Conservation (phyloP, 176 grass and related monocot genomes). For the Aegilops bicornis region DNA sequence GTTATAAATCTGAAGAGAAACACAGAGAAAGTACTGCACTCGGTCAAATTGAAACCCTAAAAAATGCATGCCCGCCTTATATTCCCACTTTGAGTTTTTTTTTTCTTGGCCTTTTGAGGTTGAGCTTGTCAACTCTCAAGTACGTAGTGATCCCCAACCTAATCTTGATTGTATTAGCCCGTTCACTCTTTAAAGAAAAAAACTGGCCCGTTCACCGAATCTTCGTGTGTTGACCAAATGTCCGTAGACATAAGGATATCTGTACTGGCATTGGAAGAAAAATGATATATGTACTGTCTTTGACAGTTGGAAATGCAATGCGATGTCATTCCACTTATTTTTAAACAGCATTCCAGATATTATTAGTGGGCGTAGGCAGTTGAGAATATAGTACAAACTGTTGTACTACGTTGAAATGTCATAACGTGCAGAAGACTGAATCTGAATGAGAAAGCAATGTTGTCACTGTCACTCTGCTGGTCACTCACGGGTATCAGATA, state of each 20-base stretch:
- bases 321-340: neutral
- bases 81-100: too few relatives aligned
- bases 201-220: neutral
- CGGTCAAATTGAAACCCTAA: too few relatives aligned
- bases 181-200: too few relatives aligned
- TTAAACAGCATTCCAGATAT: too few relatives aligned
- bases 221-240: conserved; percentile 17
- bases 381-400: neutral
- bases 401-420: neutral
- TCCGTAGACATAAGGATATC: neutral
- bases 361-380: neutral
- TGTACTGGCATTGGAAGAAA: neutral
- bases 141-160: conserved; percentile 10
- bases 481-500: conserved; percentile 22
- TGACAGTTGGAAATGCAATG: conserved; percentile 4
- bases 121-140: neutral
- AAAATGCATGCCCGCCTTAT: too few relatives aligned
- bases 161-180: conserved; percentile 8
- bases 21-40: neutral
- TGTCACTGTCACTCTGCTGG: neutral
- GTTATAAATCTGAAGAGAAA: neutral
- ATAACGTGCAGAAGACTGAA: conserved; percentile 11
- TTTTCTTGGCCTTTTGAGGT: neutral
- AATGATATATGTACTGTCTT: neutral
- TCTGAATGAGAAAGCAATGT: neutral